Evolutionary conservation across 129 eudicot species (phyloP).

Genomic region (Helianthus tuberosus): DNA sequence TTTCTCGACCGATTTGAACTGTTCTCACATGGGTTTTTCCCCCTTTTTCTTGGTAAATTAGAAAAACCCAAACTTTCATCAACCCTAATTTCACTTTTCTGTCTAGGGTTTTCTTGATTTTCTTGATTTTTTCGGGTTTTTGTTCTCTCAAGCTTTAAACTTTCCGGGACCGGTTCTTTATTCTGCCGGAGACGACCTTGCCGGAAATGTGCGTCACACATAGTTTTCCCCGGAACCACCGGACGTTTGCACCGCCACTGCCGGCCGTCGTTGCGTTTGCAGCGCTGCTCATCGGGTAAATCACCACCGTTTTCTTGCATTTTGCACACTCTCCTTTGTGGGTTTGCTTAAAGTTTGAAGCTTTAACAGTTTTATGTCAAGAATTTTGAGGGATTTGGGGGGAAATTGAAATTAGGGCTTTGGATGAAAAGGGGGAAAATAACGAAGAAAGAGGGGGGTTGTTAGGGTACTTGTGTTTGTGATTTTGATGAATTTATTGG

Average conservation of each 20-base stretch:
- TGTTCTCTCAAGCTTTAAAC: conserved; percentile 66
- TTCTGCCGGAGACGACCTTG: conserved; percentile 71
- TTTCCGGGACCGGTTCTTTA: conserved; percentile 75
- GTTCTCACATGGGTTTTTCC: conserved; percentile 28
- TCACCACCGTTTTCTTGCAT: conserved; percentile 50
- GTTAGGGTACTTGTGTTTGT: not conserved
- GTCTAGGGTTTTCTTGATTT: conserved; percentile 31
- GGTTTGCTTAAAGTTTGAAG: not conserved
- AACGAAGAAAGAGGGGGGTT: conserved; percentile 1
- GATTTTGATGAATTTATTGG: not conserved
- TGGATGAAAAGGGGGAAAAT: not conserved
- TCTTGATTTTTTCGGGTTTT: conserved; percentile 16
- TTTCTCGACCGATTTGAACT: conserved; percentile 19
- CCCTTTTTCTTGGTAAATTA: conserved; percentile 19
- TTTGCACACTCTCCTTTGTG: not conserved
- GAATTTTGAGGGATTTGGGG: conserved; percentile 11
- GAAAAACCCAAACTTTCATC: conserved; percentile 25
- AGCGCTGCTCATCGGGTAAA: conserved; percentile 65
- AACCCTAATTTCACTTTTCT: conserved; percentile 21
- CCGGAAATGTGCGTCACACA: conserved; percentile 70
- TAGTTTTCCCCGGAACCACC: conserved; percentile 63
- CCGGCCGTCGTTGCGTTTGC: conserved; percentile 79
- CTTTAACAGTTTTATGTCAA: not conserved
- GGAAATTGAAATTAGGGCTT: not conserved
- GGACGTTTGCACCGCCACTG: conserved; percentile 85